phyloP scores from a whole-genome alignment of 805 yeast genomes.

The Wickerhamiella qilinensis region DNA sequence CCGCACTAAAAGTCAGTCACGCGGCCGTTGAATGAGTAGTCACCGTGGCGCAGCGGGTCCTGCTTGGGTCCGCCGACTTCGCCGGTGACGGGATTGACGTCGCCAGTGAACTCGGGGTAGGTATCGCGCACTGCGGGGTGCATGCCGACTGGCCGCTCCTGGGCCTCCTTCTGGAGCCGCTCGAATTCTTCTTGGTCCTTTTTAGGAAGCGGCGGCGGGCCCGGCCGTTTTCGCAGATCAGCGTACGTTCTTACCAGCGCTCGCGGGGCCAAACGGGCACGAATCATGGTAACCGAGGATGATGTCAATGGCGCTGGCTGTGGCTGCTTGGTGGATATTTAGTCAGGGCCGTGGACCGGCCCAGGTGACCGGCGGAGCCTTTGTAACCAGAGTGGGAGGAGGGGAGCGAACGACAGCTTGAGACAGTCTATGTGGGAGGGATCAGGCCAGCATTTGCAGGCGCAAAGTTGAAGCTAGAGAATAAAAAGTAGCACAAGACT shows the following conservation, averaged over 20 bases:
- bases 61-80: slow-evolving; percentile 96
- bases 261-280: background rate
- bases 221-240: slow-evolving; percentile 17
- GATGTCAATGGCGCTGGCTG: background rate
- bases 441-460: too few species aligned
- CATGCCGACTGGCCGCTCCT: slow-evolving; percentile 43
- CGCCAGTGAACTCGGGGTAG: slow-evolving; percentile 92
- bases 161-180: slow-evolving; percentile 61
- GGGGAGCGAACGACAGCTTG: too few species aligned
- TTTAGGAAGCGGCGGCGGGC: slow-evolving; percentile 62
- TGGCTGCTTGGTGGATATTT: background rate
- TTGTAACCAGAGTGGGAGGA: too few species aligned
- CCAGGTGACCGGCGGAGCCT: too few species aligned
- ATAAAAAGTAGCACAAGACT: too few species aligned
- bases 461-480: too few species aligned
- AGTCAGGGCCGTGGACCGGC: too few species aligned
- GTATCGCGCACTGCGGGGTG: slow-evolving; percentile 56
- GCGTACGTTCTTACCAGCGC: background rate
- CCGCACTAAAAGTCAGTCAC: slow-evolving; percentile 89
- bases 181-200: slow-evolving; percentile 89
- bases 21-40: slow-evolving; percentile 90
- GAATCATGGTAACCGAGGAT: background rate
- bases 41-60: slow-evolving; percentile 83
- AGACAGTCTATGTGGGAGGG: too few species aligned
- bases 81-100: slow-evolving; percentile 81